Conservation (phyloP, 2,329 filamentous ascomycete species). For the Botryotinia convoluta region DNA sequence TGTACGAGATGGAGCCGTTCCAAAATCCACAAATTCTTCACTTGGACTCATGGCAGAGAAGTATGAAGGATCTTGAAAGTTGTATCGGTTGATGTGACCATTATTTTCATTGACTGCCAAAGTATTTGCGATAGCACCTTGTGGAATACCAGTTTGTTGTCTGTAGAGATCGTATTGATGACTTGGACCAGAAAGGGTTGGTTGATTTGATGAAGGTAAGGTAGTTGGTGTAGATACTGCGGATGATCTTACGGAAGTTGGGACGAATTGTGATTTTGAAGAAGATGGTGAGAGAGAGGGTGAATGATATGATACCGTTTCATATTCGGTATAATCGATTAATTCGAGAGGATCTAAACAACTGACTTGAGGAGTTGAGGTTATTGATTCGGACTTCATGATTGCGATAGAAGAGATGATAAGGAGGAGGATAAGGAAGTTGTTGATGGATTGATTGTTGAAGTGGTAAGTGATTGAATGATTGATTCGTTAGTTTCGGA, state of each 20-base stretch:
- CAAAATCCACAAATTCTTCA: slow-evolving; percentile 71
- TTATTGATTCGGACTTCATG: slow-evolving; percentile 12
- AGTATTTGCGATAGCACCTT: slow-evolving; percentile 76
- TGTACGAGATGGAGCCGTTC: slow-evolving; percentile 60
- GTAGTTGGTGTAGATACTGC: slow-evolving; percentile 52
- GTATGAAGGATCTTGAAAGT: slow-evolving; percentile 45
- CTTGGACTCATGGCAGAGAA: slow-evolving; percentile 55
- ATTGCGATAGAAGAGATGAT: neutral
- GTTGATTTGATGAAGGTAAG: slow-evolving; percentile 50
- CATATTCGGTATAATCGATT: slow-evolving; percentile 62
- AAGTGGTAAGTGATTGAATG: neutral
- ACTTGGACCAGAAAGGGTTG: slow-evolving; percentile 72
- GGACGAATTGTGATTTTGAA: slow-evolving; percentile 51
- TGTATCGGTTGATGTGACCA: slow-evolving; percentile 47
- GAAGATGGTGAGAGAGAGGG: slow-evolving; percentile 57
- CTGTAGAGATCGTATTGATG: slow-evolving; percentile 95
- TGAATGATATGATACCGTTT: slow-evolving; percentile 58
- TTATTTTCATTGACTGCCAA: slow-evolving; percentile 70
- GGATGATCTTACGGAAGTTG: slow-evolving; percentile 42
- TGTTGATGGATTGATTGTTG: neutral
- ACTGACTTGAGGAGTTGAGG: slow-evolving; percentile 28
- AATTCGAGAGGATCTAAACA: slow-evolving; percentile 49
- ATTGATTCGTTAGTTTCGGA: neutral
- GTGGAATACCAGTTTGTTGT: slow-evolving; percentile 90
- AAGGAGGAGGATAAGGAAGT: neutral